Base-by-base conservation (phyloP, 2,329 filamentous ascomycete species). In the Pseudogymnoascus sp. region DNA sequence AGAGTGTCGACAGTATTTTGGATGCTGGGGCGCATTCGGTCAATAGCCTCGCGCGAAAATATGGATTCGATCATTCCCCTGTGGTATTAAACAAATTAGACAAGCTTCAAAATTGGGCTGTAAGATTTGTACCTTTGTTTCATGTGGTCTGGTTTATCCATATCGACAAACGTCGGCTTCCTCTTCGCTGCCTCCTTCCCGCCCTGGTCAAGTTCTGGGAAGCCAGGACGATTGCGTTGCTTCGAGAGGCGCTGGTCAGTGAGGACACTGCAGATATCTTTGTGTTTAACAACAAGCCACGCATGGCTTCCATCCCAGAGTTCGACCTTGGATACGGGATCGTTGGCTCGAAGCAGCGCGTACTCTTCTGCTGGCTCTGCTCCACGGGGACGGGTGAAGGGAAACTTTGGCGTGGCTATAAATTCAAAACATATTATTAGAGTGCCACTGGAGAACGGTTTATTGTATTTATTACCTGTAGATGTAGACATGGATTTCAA, bases 131-230 rank as follows among this genome's bases (percentile, higher is more conserved):
- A 11, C 74, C 77, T 73, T 62, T 81, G 77, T 12, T 71, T 67
- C 73, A 76, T 78, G 61, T 81, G 79, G 2, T 74, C 73, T 0
- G 79, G 79, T 3, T 76, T 67, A 62, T 81, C 78, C 76, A 81
- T 79, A 65, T 81, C 77, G 4, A 81, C 78, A 65, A 81, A 81
- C 0, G 77, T 81, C 5, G 79, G 76, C 61, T 75, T 77, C 37
- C 74, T 76, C 64, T 79, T 78, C n/a, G 74, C 78, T 6, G 79
- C 79, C 37, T 72, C 70, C 63, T 77, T 79, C 6, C 78, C 79
- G 11, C 78, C 76, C 8, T 75, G 73, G 59, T 70, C 74, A 58
- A 81, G 72, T 63, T 81, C 78, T 0, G 78, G 78, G 59, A 81
- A 80, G 0, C 78, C 78, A 1, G 74, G 71, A 1, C 76, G 69